These are phyloP conservation scores for Fusarium pseudocircinatum DNA, from an alignment of 2,329 filamentous ascomycete genomes.

Conservation along the genomic window DNA sequence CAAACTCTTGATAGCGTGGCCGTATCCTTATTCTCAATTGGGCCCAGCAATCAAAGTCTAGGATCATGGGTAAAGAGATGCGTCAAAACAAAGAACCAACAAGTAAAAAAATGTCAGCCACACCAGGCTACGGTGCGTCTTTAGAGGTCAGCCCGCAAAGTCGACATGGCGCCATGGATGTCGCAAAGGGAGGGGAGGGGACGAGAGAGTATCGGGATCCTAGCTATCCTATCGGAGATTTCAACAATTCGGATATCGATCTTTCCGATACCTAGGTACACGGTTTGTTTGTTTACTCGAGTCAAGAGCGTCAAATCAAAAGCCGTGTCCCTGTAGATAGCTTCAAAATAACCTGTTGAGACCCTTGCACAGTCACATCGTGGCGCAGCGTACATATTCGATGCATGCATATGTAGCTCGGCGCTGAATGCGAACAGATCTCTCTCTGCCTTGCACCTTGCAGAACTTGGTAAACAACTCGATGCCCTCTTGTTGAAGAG, in stretches of 20 bases:
- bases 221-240: slow-evolving; percentile 36
- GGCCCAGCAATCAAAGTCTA: background rate
- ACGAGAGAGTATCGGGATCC: background rate
- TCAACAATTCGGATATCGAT: slow-evolving; percentile 31
- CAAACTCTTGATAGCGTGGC: slow-evolving; percentile 4
- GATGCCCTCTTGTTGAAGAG: background rate
- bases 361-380: slow-evolving; percentile 25
- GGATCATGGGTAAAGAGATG: slow-evolving; percentile 28
- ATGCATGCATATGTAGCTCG: slow-evolving; percentile 10
- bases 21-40: slow-evolving; percentile 14
- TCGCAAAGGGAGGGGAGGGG: background rate
- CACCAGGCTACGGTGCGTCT: slow-evolving; percentile 23
- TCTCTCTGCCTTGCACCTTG: slow-evolving; percentile 4
- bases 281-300: slow-evolving; percentile 33
- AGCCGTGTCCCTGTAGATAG: background rate
- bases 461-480: slow-evolving; percentile 11
- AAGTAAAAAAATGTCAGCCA: slow-evolving; percentile 15
- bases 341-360: slow-evolving; percentile 20
- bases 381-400: slow-evolving; percentile 26
- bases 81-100: slow-evolving; percentile 13
- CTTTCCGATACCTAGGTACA: slow-evolving; percentile 19
- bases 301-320: slow-evolving; percentile 12
- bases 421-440: slow-evolving; percentile 7
- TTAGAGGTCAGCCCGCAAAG: slow-evolving; percentile 17
- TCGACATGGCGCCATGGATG: slow-evolving; percentile 30